Percentiles rank a stretch among this genome's conserved stretches.
Evolutionary conservation across 2,329 filamentous ascomycete genomes (phyloP).

Genomic region (Cordyceps tenuipes): DNA sequence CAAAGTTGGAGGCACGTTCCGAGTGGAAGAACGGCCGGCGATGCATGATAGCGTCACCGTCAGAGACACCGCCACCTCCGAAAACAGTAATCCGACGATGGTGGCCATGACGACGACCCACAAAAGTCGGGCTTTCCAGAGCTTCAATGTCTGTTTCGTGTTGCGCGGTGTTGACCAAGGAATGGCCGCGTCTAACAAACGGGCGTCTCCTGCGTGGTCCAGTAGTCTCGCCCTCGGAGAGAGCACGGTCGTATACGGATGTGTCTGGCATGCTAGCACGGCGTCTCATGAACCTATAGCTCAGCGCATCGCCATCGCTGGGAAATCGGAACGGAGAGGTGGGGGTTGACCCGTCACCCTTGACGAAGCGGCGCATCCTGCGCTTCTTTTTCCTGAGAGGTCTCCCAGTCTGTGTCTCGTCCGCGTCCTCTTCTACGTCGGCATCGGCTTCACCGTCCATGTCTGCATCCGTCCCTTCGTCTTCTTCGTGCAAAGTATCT

Average conservation of each 20-base stretch:
- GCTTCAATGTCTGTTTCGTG: slow-evolving; percentile 44
- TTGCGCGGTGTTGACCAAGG: slow-evolving; percentile 46
- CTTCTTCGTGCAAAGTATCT: slow-evolving; percentile 44
- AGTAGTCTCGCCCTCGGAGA: slow-evolving; percentile 69
- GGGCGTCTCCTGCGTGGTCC: slow-evolving; percentile 45
- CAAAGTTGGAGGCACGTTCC: slow-evolving; percentile 64
- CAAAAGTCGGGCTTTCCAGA: slow-evolving; percentile 37
- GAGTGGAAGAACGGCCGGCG: slow-evolving; percentile 50
- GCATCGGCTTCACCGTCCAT: slow-evolving; percentile 48
- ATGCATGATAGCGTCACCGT: slow-evolving; percentile 51
- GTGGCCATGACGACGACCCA: slow-evolving; percentile 50
- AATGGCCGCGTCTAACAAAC: slow-evolving; percentile 51
- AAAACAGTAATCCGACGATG: slow-evolving; percentile 59
- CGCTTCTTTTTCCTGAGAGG: slow-evolving; percentile 48
- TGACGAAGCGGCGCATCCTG: slow-evolving; percentile 49
- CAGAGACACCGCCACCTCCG: slow-evolving; percentile 55
- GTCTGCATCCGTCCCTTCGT: slow-evolving; percentile 39
- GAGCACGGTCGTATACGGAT: slow-evolving; percentile 49
- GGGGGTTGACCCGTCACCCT: slow-evolving; percentile 54
- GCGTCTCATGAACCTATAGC: slow-evolving; percentile 47
- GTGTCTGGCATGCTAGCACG: slow-evolving; percentile 58
- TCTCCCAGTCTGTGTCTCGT: slow-evolving; percentile 52
- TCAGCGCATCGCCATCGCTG: slow-evolving; percentile 32
- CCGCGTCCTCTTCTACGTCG: slow-evolving; percentile 78
- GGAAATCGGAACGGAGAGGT: slow-evolving; percentile 49